Evolutionary conservation across 163 green algal genomes (phyloP), one percentile per base, ranked within the genome.

Genomic region (Trebouxia gelatinosa): DNA sequence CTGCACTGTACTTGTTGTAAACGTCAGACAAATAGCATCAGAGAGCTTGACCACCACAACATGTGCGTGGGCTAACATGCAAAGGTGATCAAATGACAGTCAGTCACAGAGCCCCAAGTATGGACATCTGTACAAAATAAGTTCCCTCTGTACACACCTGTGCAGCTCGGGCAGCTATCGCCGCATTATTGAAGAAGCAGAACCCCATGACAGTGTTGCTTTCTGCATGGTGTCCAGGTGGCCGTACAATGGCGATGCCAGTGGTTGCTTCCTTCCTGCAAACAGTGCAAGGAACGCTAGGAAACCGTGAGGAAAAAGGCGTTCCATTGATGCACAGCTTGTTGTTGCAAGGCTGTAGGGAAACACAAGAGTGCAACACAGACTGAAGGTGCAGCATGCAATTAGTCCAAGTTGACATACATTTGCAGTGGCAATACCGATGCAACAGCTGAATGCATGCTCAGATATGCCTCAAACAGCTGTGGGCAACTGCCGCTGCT

Each of bases 111-210:
- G n/a, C n/a, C n/a, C n/a, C n/a, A n/a, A n/a, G n/a, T n/a, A n/a
- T n/a, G n/a, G n/a, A n/a, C n/a, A n/a, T n/a, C n/a, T n/a, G n/a
- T n/a, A n/a, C n/a, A n/a, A n/a, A n/a, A n/a, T n/a, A n/a, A n/a
- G n/a, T n/a, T n/a, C n/a, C n/a, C n/a, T n/a, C n/a, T n/a, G n/a
- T n/a, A n/a, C 48, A 28, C 11, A 74, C 81, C 71, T 82, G 81
- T 28, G 75, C 90, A 3, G 84, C 88, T 5, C 78, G 76, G 21
- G 91, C 94, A 4, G 94, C 94, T 51, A 98, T 87, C 6, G 88
- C 93, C 1, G 92, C 94, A 70, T 96, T 97, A 89, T 98, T 98
- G 90, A 94, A 96, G 80, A 97, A 95, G 87, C 95, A 98, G 86
- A 98, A 98, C 62, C 95, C 95, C 95, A 97, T 97, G 67, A 93